Evolutionary conservation across 2,329 filamentous ascomycete genomes (phyloP).

Genomic region (Aotearoamyces nothofagi): DNA sequence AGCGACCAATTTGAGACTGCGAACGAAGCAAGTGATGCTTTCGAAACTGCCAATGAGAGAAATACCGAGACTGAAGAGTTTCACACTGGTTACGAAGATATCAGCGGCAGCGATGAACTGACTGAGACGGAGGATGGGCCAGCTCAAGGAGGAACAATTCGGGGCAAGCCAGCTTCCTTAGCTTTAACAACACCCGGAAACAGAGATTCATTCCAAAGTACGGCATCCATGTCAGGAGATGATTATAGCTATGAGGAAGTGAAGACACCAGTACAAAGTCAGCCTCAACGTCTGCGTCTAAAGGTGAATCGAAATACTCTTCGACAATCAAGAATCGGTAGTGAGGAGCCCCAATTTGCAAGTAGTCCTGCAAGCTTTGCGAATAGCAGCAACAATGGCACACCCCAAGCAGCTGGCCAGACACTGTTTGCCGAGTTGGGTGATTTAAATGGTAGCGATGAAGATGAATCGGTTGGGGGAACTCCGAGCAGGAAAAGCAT

Average conservation of each 20-base stretch:
- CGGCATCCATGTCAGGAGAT: conserved; percentile 72
- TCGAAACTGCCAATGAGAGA: conserved; percentile 66
- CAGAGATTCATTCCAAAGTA: conserved; percentile 65
- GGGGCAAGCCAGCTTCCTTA: conserved; percentile 24
- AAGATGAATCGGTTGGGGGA: conserved; percentile 42
- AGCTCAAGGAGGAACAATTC: conserved; percentile 16
- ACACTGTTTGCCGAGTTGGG: conserved; percentile 86
- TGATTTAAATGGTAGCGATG: conserved; percentile 61
- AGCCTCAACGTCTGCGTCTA: conserved; percentile 56
- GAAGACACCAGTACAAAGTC: conserved; percentile 47
- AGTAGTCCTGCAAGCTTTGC: conserved; percentile 44
- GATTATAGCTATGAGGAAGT: conserved; percentile 52
- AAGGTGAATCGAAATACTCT: conserved; percentile 49
- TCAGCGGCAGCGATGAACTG: conserved; percentile 57
- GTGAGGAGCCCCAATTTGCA: conserved; percentile 40
- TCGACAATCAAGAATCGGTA: conserved; percentile 43
- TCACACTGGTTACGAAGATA: conserved; percentile 78
- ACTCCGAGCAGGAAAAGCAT: conserved; percentile 37
- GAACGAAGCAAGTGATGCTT: conserved; percentile 53
- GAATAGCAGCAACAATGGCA: conserved; percentile 31
- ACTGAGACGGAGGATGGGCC: conserved; percentile 65
- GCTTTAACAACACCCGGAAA: conserved; percentile 32
- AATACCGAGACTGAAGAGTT: conserved; percentile 87
- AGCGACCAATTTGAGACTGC: conserved; percentile 68
- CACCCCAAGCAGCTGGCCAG: conserved; percentile 42